A percentile compares a stretch with the other conserved stretches of the same genome.
These are phyloP conservation scores for Rhodamnia argentea DNA, from an alignment of 345 rosid species.

Conservation along the genomic window DNA sequence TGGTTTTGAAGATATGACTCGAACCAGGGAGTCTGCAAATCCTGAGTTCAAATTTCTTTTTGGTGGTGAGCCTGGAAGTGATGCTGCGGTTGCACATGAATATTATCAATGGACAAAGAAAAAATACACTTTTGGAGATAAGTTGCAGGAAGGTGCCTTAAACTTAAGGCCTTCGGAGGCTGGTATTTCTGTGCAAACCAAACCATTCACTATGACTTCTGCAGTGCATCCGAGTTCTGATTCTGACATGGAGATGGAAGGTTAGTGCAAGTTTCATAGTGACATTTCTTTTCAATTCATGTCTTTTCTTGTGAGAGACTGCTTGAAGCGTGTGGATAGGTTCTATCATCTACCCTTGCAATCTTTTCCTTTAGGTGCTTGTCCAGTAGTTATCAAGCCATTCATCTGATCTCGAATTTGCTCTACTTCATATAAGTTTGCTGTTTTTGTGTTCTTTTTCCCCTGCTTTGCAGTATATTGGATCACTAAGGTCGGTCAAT, in stretches of 20 bases:
- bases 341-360: background rate
- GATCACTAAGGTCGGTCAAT: background rate
- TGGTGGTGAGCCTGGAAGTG: conserved; percentile 31
- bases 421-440: background rate
- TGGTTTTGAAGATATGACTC: conserved; percentile 21
- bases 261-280: conserved; percentile 20
- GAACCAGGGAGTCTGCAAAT: conserved; percentile 16
- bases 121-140: conserved; percentile 6
- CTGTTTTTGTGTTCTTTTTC: background rate
- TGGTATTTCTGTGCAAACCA: background rate
- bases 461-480: background rate
- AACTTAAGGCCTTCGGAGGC: conserved; percentile 7
- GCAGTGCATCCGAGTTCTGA: conserved; percentile 22
- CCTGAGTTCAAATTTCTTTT: conserved; percentile 27
- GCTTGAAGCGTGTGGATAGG: background rate
- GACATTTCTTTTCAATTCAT: background rate
- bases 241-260: conserved; percentile 94
- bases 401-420: background rate
- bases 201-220: conserved; percentile 1
- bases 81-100: conserved; percentile 20
- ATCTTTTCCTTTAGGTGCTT: background rate
- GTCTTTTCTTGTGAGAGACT: background rate
- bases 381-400: background rate
- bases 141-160: conserved; percentile 3
- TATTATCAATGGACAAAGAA: conserved; percentile 29